Base-by-base conservation (phyloP, 495 filamentous ascomycete genomes). In the Penicillium silybi region DNA sequence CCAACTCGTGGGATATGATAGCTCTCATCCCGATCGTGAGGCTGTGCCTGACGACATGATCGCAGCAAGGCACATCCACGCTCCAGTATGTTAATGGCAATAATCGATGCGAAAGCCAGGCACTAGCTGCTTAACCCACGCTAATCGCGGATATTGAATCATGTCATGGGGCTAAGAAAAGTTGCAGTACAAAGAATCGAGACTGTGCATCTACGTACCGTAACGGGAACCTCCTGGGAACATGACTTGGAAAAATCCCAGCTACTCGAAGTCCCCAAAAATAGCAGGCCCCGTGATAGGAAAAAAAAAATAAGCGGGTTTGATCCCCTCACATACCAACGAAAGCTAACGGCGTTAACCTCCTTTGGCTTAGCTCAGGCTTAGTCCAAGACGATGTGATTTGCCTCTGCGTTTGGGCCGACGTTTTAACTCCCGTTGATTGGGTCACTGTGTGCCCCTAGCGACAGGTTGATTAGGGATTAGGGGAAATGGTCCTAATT, bases 221-320 rank as follows among this genome's bases (percentile, higher is more conserved):
- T 32, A 13, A 29, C 26, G 26, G 26, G 29, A 13, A 13, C 10
- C 3, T 10, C 22, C 3, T 23, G 6, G 16, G 23, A 13, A 8
- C 23, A 45, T 10, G 9, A 43, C 4, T 18, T 22, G 23, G 13
- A 10, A 29, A 27, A 11, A 27, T 23, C 25, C 8, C 13, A 3
- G 29, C 10, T 32, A 32, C 9, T n/a, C 29, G 11, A 32, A 3
- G 8, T 13, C 10, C 8, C 44, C 15, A 27, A 51, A 44, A 44
- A 47, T 46, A 41, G 44, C 38, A 43, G 34, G 41, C 46, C 50
- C 46, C 55, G 55, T 58, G 55, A 54, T 40, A 26, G 41, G 20
- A 17, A 38, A 11, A 34, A n/a, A 41, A 8, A 48, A 41, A 32
- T 13, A 50, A 41, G 26, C 18, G 48, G 57, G 57, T 53, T 56